phyloP scores from a whole-genome alignment of 2,329 filamentous ascomycete species.

The Knoxdaviesia proteae region DNA sequence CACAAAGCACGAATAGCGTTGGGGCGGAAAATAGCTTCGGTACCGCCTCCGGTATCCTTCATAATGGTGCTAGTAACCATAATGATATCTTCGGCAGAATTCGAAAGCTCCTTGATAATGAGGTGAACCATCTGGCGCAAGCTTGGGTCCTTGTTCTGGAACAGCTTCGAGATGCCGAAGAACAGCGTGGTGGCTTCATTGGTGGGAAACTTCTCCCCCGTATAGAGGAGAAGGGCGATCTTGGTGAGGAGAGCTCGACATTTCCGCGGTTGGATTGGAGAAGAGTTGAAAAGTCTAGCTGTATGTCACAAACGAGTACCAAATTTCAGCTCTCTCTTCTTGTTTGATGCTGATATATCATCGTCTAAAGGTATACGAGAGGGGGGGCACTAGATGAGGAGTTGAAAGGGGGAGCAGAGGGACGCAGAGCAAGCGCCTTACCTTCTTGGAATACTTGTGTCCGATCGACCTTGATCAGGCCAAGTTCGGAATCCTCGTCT shows the following conservation, averaged over 20 bases:
- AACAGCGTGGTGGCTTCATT: conserved; percentile 97
- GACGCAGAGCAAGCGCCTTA: conserved; percentile 20
- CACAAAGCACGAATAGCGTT: conserved; percentile 93
- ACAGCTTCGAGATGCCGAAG: conserved; percentile 97
- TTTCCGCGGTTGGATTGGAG: conserved; percentile 88
- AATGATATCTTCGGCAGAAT: conserved; percentile 93
- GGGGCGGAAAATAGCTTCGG: conserved; percentile 79
- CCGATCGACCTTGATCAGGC: conserved; percentile 90
- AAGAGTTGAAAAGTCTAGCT: conserved; percentile 96
- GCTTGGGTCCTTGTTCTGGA: conserved; percentile 98
- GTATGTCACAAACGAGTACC: conserved; percentile 7
- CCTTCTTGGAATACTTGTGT: conserved; percentile 98
- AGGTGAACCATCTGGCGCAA: conserved; percentile 98
- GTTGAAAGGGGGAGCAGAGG: conserved; percentile 8
- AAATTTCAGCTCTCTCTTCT: background rate
- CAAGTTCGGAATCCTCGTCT: conserved; percentile 89
- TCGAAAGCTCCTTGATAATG: conserved; percentile 90
- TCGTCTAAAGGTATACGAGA: conserved; percentile 5
- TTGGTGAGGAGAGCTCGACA: conserved; percentile 95
- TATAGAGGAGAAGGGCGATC: conserved; percentile 89
- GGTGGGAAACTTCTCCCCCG: conserved; percentile 87
- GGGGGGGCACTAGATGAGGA: conserved; percentile 5
- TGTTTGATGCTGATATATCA: background rate
- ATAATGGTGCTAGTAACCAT: conserved; percentile 99
- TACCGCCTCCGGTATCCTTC: conserved; percentile 95